phyloP scores from a whole-genome alignment of 2,329 filamentous ascomycete genomes.

The Paraphaeosphaeria sporulosa region DNA sequence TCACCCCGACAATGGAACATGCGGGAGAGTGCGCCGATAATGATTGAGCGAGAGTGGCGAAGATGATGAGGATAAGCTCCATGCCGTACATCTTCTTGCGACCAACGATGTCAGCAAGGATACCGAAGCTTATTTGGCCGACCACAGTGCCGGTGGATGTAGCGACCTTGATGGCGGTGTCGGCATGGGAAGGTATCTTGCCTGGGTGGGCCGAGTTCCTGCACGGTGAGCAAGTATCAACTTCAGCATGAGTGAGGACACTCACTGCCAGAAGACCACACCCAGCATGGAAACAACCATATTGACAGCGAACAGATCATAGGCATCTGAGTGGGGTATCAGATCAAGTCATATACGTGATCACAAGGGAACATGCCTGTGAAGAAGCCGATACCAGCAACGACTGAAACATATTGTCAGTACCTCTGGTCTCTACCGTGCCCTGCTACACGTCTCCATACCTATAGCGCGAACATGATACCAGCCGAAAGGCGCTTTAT shows the following conservation, averaged over 20 bases:
- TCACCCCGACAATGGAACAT: constrained; percentile 46
- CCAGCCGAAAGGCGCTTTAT: constrained; percentile 53
- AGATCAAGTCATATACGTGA: constrained; percentile 10
- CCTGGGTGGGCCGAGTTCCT: constrained; percentile 48
- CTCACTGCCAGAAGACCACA: constrained; percentile 73
- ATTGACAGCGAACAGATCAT: constrained; percentile 68
- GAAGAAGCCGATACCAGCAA: constrained; percentile 87
- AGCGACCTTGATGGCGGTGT: constrained; percentile 85
- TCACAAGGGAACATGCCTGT: constrained; percentile 75
- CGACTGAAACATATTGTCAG: constrained; percentile 50
- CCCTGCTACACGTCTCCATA: too few relatives aligned
- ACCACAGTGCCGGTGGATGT: constrained; percentile 85
- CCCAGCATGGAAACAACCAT: constrained; percentile 71
- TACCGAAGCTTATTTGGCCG: constrained; percentile 76
- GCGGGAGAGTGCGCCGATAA: constrained; percentile 44
- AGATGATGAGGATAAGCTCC: constrained; percentile 50
- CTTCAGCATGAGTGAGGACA: background rate
- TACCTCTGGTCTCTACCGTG: too few relatives aligned
- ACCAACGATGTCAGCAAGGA: constrained; percentile 76
- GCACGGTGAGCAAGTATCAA: background rate
- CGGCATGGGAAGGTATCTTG: constrained; percentile 69
- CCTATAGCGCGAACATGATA: constrained; percentile 77
- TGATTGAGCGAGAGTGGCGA: constrained; percentile 49
- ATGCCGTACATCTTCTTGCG: constrained; percentile 83
- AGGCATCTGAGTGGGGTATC: constrained; percentile 56